Base-by-base conservation (phyloP, 129 eudicot genomes). In the Kitagawia praeruptora region DNA sequence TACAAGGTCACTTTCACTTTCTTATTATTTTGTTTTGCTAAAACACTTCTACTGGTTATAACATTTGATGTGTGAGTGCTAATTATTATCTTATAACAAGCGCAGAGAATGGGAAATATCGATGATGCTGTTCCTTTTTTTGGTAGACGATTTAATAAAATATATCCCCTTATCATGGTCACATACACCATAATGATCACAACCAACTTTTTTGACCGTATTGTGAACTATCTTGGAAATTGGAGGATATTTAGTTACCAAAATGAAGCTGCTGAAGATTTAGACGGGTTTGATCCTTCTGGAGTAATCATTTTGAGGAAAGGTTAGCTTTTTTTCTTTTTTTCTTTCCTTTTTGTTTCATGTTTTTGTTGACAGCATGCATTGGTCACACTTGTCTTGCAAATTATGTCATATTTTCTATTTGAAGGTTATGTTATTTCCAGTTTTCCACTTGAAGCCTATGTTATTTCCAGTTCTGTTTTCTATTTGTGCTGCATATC, bases 51-150 rank as follows among this genome's bases (percentile, higher is more conserved):
- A 41, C 47, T 61, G 49, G 39, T 74, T 39, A 4, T 58, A 54
- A 75, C 56, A 77, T 46, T 53, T 53, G 28, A 38, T 14, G 21
- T 42, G 8, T 63, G 37, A 9, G n/a, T 44, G 27, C 54, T 79
- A 27, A 70, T 44, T 42, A 14, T 37, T 38, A 61, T 76, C 8
- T 77, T 58, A 64, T 56, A 41, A 41, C 78, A 31, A 38, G 47
- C 85, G 77, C 96, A 92, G 96, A 89, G 90, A 77, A 92, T 92
- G 97, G 96, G 97, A 54, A 92, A 88, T 78, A 90, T 92, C 69
- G 97, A 92, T 72, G 93, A 88, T 45, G 96, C 93, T 27, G 96
- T 92, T 58, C 97, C 97, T 18, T 92, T 92, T 85, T 92, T 92
- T 41, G 97, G 97, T 51, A 84, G 83, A 81, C 85, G 90, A 37